phyloP scores from a whole-genome alignment of 2,329 filamentous ascomycete genomes.

The Chaetomium strumarium region DNA sequence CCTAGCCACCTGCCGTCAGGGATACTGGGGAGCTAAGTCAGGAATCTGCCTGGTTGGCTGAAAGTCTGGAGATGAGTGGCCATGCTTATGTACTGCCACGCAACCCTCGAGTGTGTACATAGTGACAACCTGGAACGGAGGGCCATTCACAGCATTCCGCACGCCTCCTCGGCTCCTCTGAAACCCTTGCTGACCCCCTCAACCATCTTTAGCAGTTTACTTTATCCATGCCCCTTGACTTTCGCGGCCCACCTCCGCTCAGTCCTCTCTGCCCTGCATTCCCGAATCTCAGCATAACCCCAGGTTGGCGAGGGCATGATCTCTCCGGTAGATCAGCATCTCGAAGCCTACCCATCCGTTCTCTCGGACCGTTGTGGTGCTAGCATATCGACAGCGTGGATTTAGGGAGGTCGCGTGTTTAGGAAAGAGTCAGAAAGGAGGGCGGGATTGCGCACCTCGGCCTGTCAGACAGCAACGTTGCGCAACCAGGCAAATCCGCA shows the following conservation, averaged over 20 bases:
- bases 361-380: conserved; percentile 13
- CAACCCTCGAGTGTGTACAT: conserved; percentile 20
- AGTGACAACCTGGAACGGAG: neutral
- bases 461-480: conserved; percentile 11
- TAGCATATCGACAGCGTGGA: conserved; percentile 14
- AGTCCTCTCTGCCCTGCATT: conserved; percentile 8
- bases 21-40: neutral
- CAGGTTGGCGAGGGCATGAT: neutral
- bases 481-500: conserved; percentile 19
- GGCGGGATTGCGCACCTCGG: neutral
- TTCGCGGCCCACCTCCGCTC: conserved; percentile 16
- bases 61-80: too few species aligned
- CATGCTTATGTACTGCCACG: conserved; percentile 17
- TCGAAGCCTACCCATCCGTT: conserved; percentile 15
- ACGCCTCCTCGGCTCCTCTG: conserved; percentile 18
- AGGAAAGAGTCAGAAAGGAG: neutral
- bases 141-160: conserved; percentile 13
- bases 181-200: conserved; percentile 21
- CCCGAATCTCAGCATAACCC: conserved; percentile 12
- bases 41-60: too few species aligned
- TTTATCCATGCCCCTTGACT: conserved; percentile 21
- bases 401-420: conserved; percentile 1
- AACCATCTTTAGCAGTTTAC: conserved; percentile 22
- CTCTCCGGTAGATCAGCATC: conserved; percentile 12
- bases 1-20: too few species aligned